Conservation (phyloP, 179 eudicot genomes). For the Actinidia arguta region DNA sequence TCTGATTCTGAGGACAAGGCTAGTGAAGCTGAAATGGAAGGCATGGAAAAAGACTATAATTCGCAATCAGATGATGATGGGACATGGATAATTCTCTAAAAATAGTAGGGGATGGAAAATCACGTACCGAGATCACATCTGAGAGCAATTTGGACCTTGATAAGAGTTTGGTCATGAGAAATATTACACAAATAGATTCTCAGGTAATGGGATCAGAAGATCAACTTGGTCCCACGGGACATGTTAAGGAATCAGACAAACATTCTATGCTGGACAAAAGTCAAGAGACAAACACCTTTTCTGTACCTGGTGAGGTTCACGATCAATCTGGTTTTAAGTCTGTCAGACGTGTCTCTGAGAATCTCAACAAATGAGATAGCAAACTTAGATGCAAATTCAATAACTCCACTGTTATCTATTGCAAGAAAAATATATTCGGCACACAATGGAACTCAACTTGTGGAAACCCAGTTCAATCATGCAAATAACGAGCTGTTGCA, state of each 20-base stretch:
- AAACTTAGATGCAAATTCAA: constrained; percentile 12
- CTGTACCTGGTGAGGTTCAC: constrained; percentile 13
- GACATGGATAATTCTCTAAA: constrained; percentile 4
- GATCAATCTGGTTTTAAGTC: constrained; percentile 15
- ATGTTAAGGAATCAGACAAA: constrained; percentile 14
- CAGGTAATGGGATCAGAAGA: not conserved
- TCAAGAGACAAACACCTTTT: constrained; percentile 13
- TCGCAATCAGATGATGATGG: not conserved
- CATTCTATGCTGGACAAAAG: constrained; percentile 6
- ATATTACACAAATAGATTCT: not conserved
- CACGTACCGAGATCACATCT: not conserved
- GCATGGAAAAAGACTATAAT: constrained; percentile 15
- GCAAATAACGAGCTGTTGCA: constrained; percentile 16
- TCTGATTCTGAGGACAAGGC: constrained; percentile 9
- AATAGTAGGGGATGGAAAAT: not conserved
- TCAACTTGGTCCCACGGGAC: constrained; percentile 4
- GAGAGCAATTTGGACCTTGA: constrained; percentile 11
- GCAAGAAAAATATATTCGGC: constrained; percentile 16
- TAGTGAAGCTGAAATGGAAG: constrained; percentile 24
- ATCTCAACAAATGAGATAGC: not conserved
- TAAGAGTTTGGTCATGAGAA: constrained; percentile 12
- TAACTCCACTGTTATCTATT: constrained; percentile 22
- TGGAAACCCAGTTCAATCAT: constrained; percentile 12
- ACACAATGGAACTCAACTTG: not conserved
- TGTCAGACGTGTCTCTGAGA: not conserved